phyloP scores from a whole-genome alignment of 441 rosid genomes.

The Hura crepitans region DNA sequence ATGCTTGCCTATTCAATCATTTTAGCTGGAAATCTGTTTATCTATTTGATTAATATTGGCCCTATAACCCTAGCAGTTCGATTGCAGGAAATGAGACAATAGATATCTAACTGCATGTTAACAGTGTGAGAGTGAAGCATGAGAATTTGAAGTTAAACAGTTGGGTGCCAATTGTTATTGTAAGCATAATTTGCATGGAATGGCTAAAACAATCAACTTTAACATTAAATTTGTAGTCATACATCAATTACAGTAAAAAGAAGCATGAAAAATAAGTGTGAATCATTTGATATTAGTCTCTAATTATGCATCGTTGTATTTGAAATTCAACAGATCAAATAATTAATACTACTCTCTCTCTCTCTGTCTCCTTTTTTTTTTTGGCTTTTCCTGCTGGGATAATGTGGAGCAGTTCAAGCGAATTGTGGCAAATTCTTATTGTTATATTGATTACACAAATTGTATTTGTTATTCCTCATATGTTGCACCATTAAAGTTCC shows the following conservation, averaged over 20 bases:
- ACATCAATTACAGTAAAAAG: not conserved
- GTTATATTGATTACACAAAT: not conserved
- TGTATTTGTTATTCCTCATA: constrained; percentile 1
- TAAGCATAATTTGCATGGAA: not conserved
- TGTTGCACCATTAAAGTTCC: not conserved
- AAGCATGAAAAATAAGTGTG: not conserved
- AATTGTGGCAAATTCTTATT: not conserved
- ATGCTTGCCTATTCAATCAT: not conserved
- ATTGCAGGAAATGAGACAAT: not conserved
- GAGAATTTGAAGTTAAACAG: not conserved
- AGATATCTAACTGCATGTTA: not conserved
- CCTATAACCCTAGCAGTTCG: not conserved
- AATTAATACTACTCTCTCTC: not conserved
- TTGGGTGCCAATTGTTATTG: not conserved
- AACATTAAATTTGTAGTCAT: not conserved
- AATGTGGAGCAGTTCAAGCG: not conserved
- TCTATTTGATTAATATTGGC: not conserved
- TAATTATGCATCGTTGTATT: not conserved
- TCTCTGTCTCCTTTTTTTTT: no score
- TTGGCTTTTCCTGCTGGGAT: not conserved
- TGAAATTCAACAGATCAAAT: not conserved
- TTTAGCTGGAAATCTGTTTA: not conserved
- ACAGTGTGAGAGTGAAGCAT: not conserved
- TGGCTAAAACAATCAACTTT: not conserved
- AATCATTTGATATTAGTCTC: not conserved